Percentiles rank a stretch among this genome's conserved stretches.
Evolutionary conservation across 208 protist genomes (phyloP).

Genomic region (Zelonia costaricensis): DNA sequence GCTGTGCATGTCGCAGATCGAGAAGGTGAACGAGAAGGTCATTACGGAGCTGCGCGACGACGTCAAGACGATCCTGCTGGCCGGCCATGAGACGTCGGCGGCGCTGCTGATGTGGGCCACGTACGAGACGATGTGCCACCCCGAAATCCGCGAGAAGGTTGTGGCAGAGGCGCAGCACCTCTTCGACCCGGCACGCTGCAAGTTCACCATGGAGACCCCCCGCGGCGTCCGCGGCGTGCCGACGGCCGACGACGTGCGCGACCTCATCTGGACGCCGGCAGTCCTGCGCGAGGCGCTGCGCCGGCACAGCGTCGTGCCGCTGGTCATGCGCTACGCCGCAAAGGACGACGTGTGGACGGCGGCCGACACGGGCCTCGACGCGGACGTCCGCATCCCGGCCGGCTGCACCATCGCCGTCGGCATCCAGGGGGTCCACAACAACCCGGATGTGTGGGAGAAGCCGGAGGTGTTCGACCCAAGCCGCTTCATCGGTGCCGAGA

Average conservation of each 20-base stretch:
- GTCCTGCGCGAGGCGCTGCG: slow-evolving; percentile 89
- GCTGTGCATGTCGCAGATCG: slow-evolving; percentile 86
- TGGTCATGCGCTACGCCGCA: slow-evolving; percentile 81
- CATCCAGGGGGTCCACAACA: slow-evolving; percentile 81
- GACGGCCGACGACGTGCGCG: slow-evolving; percentile 50
- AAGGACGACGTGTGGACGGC: slow-evolving; percentile 79
- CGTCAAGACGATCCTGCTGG: slow-evolving; percentile 90
- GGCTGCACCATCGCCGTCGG: slow-evolving; percentile 80
- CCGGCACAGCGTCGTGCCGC: slow-evolving; percentile 81
- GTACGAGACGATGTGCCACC: slow-evolving; percentile 83
- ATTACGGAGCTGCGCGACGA: slow-evolving; percentile 82
- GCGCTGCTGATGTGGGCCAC: slow-evolving; percentile 89
- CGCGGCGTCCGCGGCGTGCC: slow-evolving; percentile 69
- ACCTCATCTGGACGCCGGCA: slow-evolving; percentile 76
- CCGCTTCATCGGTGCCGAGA: slow-evolving; percentile 79
- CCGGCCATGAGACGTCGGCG: slow-evolving; percentile 89
- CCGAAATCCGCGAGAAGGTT: slow-evolving; percentile 56
- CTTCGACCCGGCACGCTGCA: slow-evolving; percentile 75
- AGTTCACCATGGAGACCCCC: slow-evolving; percentile 48
- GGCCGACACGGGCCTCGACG: slow-evolving; percentile 72
- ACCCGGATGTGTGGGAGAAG: slow-evolving; percentile 79
- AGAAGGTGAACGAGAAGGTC: slow-evolving; percentile 46
- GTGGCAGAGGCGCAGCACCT: slow-evolving; percentile 62
- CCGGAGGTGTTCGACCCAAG: slow-evolving; percentile 79
- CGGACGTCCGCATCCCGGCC: slow-evolving; percentile 70